Evolutionary conservation across 306 rosid species (phyloP).

Genomic region (Myrica gale): DNA sequence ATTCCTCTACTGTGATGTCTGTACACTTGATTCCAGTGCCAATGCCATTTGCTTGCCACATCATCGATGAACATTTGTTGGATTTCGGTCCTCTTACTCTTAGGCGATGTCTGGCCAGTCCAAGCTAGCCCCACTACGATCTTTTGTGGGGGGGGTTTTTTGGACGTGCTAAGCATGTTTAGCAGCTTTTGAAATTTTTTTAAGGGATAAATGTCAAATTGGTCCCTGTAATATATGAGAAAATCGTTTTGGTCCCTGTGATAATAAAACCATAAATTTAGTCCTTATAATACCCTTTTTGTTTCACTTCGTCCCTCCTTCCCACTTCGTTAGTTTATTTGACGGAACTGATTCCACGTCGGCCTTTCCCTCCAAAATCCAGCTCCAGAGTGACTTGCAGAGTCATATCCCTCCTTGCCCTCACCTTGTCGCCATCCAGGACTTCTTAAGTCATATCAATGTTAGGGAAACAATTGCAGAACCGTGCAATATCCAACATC

Average conservation of each 20-base stretch:
- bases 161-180: too few relatives aligned
- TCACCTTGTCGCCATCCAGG: slow-evolving; percentile 49
- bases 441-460: slow-evolving; percentile 73
- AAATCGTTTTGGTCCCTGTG: too few relatives aligned
- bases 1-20: background rate
- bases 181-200: too few relatives aligned
- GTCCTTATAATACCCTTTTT: too few relatives aligned
- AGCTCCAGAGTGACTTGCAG: slow-evolving; percentile 71
- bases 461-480: slow-evolving; percentile 81
- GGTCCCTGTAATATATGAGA: too few relatives aligned
- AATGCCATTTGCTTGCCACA: background rate
- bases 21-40: background rate
- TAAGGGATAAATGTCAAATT: too few relatives aligned
- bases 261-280: too few relatives aligned
- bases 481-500: slow-evolving; percentile 69
- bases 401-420: slow-evolving; percentile 64
- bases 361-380: slow-evolving; percentile 66
- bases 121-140: too few relatives aligned
- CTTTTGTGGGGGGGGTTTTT: fast-evolving
- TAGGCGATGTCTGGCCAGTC: too few relatives aligned
- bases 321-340: too few relatives aligned
- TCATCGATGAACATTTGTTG: background rate
- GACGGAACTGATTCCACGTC: slow-evolving; percentile 45
- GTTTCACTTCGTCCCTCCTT: too few relatives aligned
- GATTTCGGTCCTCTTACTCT: too few relatives aligned